Base-by-base conservation (phyloP, 306 rosid genomes). In the Dalbergia cochinchinensis region DNA sequence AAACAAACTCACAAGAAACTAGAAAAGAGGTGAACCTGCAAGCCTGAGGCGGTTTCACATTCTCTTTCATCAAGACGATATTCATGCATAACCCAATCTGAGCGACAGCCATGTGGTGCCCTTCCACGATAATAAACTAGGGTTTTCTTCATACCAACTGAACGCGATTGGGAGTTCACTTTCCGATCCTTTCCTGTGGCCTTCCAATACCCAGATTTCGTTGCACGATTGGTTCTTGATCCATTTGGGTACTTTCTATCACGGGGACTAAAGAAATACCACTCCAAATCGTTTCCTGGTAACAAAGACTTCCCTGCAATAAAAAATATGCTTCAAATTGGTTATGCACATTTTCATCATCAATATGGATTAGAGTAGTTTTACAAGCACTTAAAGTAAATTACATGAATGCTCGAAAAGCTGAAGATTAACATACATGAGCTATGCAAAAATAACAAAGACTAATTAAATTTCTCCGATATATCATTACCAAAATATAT, bases 171-270 rank as follows among this genome's bases (percentile, higher is more conserved):
- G 0, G 98, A 93, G 51, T 92, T 83, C 73, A 95, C 99, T 70
- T 93, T 95, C 3, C 99, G 78, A 42, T 95, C 99, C 64, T 95
- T 95, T 4, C 99, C 99, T 0, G 99, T 95, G 34, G 99, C 98
- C 62, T 95, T 95, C 99, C 99, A 95, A 19, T 95, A 95, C 33
- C 98, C 99, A 0, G 90, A 89, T 83, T 95, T 93, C 0, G 99
- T 95, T 70, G 99, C 99, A 20, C 99, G 83, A 39, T 95, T 95
- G 0, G 99, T 95, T 82, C 99, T 93, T 58, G 99, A 95, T 22
- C 99, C 99, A 8, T 95, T 95, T 5, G 99, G 99, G 41, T 95
- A 95, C 85, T 95, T 95, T n/a, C 98, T 85, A 45, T 95, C 98
- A 8, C 98, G 66, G 37, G 99, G 96, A 47, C 99, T 93, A 33